Evolutionary conservation across 2,329 filamentous ascomycete species (phyloP), one percentile per base, ranked within the genome.

Genomic region (Xenoacremonium recifei): DNA sequence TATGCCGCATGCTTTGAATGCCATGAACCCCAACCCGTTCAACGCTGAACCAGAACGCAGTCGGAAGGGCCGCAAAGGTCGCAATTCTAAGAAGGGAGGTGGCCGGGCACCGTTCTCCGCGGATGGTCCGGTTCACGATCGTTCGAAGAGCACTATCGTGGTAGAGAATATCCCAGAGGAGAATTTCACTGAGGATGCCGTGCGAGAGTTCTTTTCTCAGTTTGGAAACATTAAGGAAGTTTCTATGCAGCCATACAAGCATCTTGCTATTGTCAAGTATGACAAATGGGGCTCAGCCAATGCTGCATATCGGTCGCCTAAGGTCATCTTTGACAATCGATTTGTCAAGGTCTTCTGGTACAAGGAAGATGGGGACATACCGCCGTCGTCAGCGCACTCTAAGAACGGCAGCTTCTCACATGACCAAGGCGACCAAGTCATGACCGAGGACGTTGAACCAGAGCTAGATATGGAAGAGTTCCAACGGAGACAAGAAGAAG

Each of bases 341-440:
- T 93, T 93, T 54, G 88, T 93, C 36, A 91, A 89, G 55, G 84
- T 92, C 0, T 90, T 85, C 55, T 92, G 87, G 87, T 76, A 81
- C 58, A 84, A 80, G 53, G 75, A 77, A 5, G 73, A 76, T 19
- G 64, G 66, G 13, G 67, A 72, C 15, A 37, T 35, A 4, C 12
- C 53, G 31, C 57, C 56, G 3, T 45, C 64, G 11, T 58, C 62
- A 2, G 41, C 44, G 48, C 55, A 39, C 21, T 50, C 23, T n/a
- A 51, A 37, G 38, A 57, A 19, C 48, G 42, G 53, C 9, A 65
- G 63, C 34, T 62, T 59, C 39, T 46, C 50, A 2, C 48, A 47
- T 2, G 52, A 51, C 19, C 46, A 49, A 21, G n/a, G n/a, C n/a
- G 35, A 38, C 17, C 44, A 44, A n/a, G 55, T 33, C 23, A 27